These are phyloP conservation scores for Shiraia bambusicola DNA, from an alignment of 2,329 filamentous ascomycete species.

Conservation along the genomic window DNA sequence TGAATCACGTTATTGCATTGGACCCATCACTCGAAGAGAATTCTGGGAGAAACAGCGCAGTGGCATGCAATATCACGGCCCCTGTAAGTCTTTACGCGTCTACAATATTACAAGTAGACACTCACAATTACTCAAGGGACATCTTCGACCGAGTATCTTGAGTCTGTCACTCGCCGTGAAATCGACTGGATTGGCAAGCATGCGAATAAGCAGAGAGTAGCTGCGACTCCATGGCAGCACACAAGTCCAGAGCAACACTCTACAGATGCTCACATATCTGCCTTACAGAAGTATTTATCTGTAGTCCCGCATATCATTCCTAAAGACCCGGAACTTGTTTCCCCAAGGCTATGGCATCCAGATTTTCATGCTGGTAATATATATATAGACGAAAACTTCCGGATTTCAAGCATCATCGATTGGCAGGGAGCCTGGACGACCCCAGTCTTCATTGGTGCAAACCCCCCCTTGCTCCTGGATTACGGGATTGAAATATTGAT, in stretches of 20 bases:
- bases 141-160: slow-evolving; percentile 24
- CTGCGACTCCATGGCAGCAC: slow-evolving; percentile 37
- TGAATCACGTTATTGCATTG: slow-evolving; percentile 23
- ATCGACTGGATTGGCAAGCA: slow-evolving; percentile 34
- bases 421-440: slow-evolving; percentile 28
- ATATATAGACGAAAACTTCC: slow-evolving; percentile 23
- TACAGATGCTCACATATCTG: slow-evolving; percentile 19
- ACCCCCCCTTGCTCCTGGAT: slow-evolving; percentile 26
- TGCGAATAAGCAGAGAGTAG: slow-evolving; percentile 23
- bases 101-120: slow-evolving; percentile 1
- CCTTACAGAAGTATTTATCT: slow-evolving; percentile 22
- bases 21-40: slow-evolving; percentile 26
- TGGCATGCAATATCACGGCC: slow-evolving; percentile 25
- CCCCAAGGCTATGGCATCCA: slow-evolving; percentile 30
- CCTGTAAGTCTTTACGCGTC: slow-evolving; percentile 18
- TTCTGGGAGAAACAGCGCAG: slow-evolving; percentile 27
- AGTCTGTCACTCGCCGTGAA: slow-evolving; percentile 38
- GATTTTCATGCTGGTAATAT: slow-evolving; percentile 35
- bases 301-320: slow-evolving; percentile 28
- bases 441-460: slow-evolving; percentile 27
- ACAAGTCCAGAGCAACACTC: slow-evolving; percentile 29
- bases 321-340: slow-evolving; percentile 22
- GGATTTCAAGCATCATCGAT: slow-evolving; percentile 34
- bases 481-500: slow-evolving; percentile 30
- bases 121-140: slow-evolving; percentile 19